These are phyloP conservation scores for Sporothrix sp. DNA, from an alignment of 2,329 filamentous ascomycete genomes.

Conservation along the genomic window DNA sequence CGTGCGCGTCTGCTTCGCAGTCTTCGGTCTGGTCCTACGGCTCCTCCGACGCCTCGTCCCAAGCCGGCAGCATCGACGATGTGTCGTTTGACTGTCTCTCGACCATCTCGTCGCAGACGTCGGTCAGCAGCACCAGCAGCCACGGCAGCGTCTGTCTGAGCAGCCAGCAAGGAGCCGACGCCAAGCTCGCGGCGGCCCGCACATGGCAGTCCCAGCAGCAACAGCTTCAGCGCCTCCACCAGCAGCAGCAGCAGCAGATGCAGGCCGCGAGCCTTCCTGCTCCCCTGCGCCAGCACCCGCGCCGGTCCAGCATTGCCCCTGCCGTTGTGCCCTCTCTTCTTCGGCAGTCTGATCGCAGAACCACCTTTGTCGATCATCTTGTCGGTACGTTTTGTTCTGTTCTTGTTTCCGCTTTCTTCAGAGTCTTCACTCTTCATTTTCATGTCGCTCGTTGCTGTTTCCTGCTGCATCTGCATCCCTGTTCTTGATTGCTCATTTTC, in stretches of 20 bases:
- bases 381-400: constrained; percentile 63
- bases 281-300: constrained; percentile 56
- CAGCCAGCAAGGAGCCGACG: constrained; percentile 9
- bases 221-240: constrained; percentile 2
- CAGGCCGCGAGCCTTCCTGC: constrained; percentile 17
- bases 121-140: constrained; percentile 13
- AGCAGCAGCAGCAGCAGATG: constrained; percentile 7
- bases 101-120: constrained; percentile 16
- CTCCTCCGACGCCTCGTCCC: constrained; percentile 21
- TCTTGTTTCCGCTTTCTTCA: not conserved
- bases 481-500: constrained; percentile 19
- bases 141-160: constrained; percentile 2
- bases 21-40: constrained; percentile 70
- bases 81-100: constrained; percentile 18
- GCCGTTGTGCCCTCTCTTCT: constrained; percentile 63
- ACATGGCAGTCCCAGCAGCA: constrained; percentile 13
- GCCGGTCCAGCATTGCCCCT: constrained; percentile 46
- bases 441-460: not conserved
- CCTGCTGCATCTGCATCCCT: not conserved
- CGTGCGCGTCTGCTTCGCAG: constrained; percentile 65
- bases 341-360: constrained; percentile 83
- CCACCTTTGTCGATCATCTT: constrained; percentile 91
- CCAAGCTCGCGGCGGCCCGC: constrained; percentile 7
- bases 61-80: constrained; percentile 9
- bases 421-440: not conserved